Evolutionary conservation across 140 eudicot genomes (phyloP), one percentile per base, ranked within the genome.

Genomic region (Ambrosia hybrid): DNA sequence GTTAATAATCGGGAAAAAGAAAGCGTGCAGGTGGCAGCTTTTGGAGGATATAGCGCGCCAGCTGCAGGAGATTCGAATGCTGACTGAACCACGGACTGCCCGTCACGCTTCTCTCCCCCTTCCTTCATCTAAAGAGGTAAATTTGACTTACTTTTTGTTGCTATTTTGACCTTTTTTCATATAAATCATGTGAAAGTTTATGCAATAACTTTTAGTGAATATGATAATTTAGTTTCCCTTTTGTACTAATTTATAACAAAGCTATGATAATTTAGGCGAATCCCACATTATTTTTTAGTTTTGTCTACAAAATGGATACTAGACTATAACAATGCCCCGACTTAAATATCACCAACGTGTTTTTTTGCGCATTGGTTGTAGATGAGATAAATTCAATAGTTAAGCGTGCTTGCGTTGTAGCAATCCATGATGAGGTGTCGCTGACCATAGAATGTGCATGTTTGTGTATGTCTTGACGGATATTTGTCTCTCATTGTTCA

Each of bases 91-190:
- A 6, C 81, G 84, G 52, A 87, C 78, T 49, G 76, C 82, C 21
- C 88, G 95, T 1, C 95, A 89, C 78, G 83, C 72, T 56, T 89
- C 96, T 67, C 80, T 93, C 76, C 98, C 98, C 5, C 93, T 80
- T 71, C 87, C 88, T 6, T 76, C 85, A 66, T 75, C 85, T 16
- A 82, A 93, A 96, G 98, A 89, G n/a, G 63, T 12, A 59, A 26
- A 5, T 12, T 49, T 62, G 62, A 62, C 63, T 12, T 49, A 41
- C 53, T 52, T 48, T 33, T n/a, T 9, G n/a, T 26, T 67, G 61
- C 60, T n/a, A 26, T 43, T 38, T 55, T 71, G 21, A 37, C 39
- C 6, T 4, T 43, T 21, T 76, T 9, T 26, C 66, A 77, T 45
- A 66, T 39, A 38, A 8, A 45, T 55, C 12, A 48, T 68, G 48